Base-by-base conservation (phyloP, 2,329 filamentous ascomycete genomes). In the Verticillium tricorpus region DNA sequence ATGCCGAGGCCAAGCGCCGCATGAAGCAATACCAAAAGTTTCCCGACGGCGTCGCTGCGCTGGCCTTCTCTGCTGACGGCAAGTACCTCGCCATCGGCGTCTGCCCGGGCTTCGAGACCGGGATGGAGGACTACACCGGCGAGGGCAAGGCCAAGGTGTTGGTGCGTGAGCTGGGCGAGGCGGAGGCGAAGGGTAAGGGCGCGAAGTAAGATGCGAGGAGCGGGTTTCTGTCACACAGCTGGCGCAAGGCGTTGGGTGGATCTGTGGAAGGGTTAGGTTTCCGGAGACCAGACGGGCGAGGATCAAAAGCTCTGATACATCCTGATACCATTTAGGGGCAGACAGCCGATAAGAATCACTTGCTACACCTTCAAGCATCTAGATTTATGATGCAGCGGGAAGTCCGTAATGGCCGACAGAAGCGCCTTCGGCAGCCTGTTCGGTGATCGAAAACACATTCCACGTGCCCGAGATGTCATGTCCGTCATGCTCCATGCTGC, bases 11-110 rank as follows among this genome's bases (percentile, higher is more conserved):
- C 61, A 97, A 97, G 85, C 84, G 93, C 70, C 86, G 93, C 73
- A 91, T 97, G 74, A 86, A 92, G 72, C 91, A 96, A 73, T 97
- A 97, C 74, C 91, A 93, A 70, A 90, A 91, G 71, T 92, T 93
- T 62, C 84, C 89, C 17, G 87, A 92, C 54, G 92, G 89, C 70
- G 86, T 97, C 8, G 89, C 91, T 11, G 88, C 89, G 0, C 77
- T 96, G 64, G 85, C 85, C 1, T 97, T 97, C 73, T 92, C 88
- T 45, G 80, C 78, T 1, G 89, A 95, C 69, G 93, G 93, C 8
- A 89, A 84, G 68, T 89, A 88, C 66, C 80, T 97, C 39, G 93
- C 92, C 25, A 85, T 96, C 54, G 93, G 85, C 11, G 85, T 93
- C 9, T 95, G 92, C 69, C 92, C 92, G 0, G 92, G 92, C 1